Base-by-base conservation (phyloP, 2,329 filamentous ascomycete species). In the Diaporthe humulicola region DNA sequence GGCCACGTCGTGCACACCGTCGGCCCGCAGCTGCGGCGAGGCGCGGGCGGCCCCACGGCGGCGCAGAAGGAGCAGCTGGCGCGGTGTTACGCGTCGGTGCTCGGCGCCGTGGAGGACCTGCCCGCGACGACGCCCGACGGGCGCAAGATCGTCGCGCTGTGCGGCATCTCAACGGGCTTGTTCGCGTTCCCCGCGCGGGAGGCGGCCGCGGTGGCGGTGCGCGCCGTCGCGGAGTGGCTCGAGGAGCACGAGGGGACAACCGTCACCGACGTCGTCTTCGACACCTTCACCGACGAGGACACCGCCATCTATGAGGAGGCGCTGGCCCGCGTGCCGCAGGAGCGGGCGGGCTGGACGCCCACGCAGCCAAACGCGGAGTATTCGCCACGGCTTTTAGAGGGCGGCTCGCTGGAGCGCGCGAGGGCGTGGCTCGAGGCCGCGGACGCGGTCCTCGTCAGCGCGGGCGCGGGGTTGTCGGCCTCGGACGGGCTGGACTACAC, bases 81-180 rank as follows among this genome's bases (percentile, higher is more conserved):
- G 9, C 76, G 78, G 28, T 83, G 82, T 70, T 84, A 83, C 69
- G 70, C 70, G 9, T 81, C 79, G 38, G 80, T 82, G 17, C 77
- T 84, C 3, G 76, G 79, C 17, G 79, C 78, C 38, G 78, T 78
- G 9, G 82, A 84, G 33, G 33, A 73, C 9, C 75, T 82, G 1
- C 58, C 75, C 15, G 72, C 42, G 30, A 25, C 78, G 15, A 17
- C 77, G n/a, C 36, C 69, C 1, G 78, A 80, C 40, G 78, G 77
- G 17, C 75, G 78, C 17, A 83, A 82, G 54, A 77, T 78, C 1
- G 74, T 84, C 4, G 81, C 80, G 9, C 77, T 84, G 40, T 84
- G 82, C 73, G 79, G 82, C 19, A 80, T 83, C 30, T 83, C 82
- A 7, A 84, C 82, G 2, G 83, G 83, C 0, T 50, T 83, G n/a